Evolutionary conservation across 2,329 filamentous ascomycete genomes (phyloP).

Genomic region (Botrytis galanthina): DNA sequence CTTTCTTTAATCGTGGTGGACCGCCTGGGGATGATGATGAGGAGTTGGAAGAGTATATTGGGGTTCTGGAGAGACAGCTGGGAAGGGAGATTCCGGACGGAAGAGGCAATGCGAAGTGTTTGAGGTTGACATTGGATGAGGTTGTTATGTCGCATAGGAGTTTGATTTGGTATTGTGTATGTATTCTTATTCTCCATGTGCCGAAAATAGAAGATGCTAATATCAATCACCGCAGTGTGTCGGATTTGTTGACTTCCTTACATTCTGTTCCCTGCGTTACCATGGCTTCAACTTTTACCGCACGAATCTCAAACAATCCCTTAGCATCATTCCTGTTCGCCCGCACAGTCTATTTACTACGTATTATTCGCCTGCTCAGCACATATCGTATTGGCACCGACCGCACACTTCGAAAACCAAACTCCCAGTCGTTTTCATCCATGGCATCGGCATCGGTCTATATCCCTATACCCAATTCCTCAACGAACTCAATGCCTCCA

Average conservation of each 20-base stretch:
- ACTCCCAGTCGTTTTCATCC: conserved; percentile 59
- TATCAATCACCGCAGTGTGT: conserved; percentile 32
- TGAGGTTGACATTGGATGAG: conserved; percentile 57
- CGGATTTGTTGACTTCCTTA: conserved; percentile 39
- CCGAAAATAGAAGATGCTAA: neutral
- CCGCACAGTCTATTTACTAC: conserved; percentile 47
- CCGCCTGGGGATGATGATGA: conserved; percentile 47
- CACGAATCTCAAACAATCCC: conserved; percentile 43
- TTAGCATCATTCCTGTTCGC: conserved; percentile 54
- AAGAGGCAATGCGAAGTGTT: conserved; percentile 49
- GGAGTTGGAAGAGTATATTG: conserved; percentile 56
- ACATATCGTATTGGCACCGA: conserved; percentile 58
- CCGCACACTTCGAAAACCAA: conserved; percentile 57
- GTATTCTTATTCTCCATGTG: conserved; percentile 26
- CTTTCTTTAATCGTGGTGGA: conserved; percentile 51
- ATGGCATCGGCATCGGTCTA: conserved; percentile 61
- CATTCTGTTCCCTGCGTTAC: conserved; percentile 41
- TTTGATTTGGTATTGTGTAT: conserved; percentile 56
- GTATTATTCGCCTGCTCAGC: conserved; percentile 46
- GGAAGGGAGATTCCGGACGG: conserved; percentile 51
- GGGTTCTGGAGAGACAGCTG: conserved; percentile 50
- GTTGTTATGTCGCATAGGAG: conserved; percentile 57
- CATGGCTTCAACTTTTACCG: conserved; percentile 50
- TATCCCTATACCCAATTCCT: conserved; percentile 57
- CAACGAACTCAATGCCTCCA: conserved; percentile 47